These are phyloP conservation scores for Aspergillus fumigatiaffinis DNA, from an alignment of 2,329 filamentous ascomycete species.

Conservation along the genomic window DNA sequence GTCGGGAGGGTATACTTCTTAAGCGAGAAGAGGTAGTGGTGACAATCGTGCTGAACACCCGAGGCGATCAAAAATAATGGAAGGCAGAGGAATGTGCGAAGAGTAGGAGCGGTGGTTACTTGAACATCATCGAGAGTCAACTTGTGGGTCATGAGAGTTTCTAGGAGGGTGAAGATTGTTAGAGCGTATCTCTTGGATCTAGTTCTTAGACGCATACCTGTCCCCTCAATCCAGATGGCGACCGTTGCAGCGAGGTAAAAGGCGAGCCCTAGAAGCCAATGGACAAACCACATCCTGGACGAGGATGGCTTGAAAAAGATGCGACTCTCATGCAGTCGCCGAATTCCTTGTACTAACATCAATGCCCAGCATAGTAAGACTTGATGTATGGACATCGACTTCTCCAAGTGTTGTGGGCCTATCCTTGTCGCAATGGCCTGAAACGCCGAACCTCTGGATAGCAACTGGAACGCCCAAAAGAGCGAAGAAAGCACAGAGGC, in stretches of 20 bases:
- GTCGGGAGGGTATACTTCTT: constrained; percentile 79
- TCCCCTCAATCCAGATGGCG: constrained; percentile 80
- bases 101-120: constrained; percentile 37
- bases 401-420: constrained; percentile 29
- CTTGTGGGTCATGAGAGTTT: constrained; percentile 30
- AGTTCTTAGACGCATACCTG: constrained; percentile 48
- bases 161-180: constrained; percentile 14
- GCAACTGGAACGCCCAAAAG: constrained; percentile 69
- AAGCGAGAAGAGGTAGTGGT: constrained; percentile 64
- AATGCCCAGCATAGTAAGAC: constrained; percentile 65
- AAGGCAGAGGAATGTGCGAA: constrained; percentile 55
- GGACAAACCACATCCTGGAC: constrained; percentile 78
- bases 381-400: constrained; percentile 59
- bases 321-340: constrained; percentile 73
- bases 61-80: constrained; percentile 67
- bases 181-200: background rate
- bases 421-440: constrained; percentile 43
- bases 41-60: constrained; percentile 69
- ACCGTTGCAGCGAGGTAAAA: constrained; percentile 75
- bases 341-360: constrained; percentile 69
- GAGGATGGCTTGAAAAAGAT: constrained; percentile 61
- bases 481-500: constrained; percentile 64
- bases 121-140: constrained; percentile 33
- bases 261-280: constrained; percentile 72
- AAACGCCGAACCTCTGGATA: constrained; percentile 53